Base-by-base conservation (phyloP, 2,329 filamentous ascomycete species). In the Pseudocercospora musae region DNA sequence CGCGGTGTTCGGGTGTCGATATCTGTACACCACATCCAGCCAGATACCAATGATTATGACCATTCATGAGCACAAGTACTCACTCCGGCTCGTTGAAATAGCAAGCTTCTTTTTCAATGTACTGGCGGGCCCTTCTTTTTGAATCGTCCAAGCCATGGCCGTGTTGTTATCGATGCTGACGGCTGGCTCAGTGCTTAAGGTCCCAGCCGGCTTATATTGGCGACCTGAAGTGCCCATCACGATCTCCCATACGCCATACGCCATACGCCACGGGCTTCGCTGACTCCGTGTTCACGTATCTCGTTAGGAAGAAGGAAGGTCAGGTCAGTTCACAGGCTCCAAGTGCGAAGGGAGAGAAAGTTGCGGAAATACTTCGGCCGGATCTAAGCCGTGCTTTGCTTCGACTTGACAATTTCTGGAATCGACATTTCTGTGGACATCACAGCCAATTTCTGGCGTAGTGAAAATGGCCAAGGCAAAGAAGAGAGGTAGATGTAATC, bases 401-500 rank as follows among this genome's bases (percentile, higher is more conserved):
- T 9, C 15, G 15, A 9, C 37, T 40, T 18, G 15, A 40, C 37
- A 40, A n/a, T 40, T 40, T 40, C 15, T 40, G 37, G 37, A 40
- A 40, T 9, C 37, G 13, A 8, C 15, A 40, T 18, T 40, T 40
- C 37, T 18, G 37, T 40, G 37, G 15, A 40, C 6, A 40, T 18
- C 5, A 4, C 37, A 40, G 13, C 37, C 37, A 40, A 2, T 7
- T 18, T 37, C 9, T 5, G 18, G 44, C 53, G 80, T 80, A 78
- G 78, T 77, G 27, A 81, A 80, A 69, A 78, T 75, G n/a, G 74
- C 78, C 56, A 81, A 80, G 63, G 66, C 77, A 56, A 81, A 81
- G 72, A 79, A 79, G 70, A 72, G 76, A 64, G 73, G 78, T 79
- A 71, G 20, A 63, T 57, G 21, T 18, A 31, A 48, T 20, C 11